Conservation (phyloP, 371 early-diverging fungal genomes). For the Nematocida ausubeli region DNA sequence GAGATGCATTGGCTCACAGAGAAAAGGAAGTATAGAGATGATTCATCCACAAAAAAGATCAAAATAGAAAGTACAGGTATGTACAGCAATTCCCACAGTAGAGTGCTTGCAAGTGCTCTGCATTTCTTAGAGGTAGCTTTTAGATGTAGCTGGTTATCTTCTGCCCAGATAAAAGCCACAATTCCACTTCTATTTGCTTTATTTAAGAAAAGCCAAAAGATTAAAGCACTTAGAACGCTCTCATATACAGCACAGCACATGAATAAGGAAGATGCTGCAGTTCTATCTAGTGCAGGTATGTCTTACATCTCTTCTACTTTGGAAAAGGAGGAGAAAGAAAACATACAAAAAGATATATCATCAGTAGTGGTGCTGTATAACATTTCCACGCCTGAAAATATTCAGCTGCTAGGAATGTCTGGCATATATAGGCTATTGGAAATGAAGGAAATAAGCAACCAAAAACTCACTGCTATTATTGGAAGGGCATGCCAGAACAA, state of each 20-base stretch:
- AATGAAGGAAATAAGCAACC: background rate
- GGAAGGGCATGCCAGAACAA: background rate
- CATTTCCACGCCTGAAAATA: background rate
- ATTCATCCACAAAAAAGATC: too few relatives aligned
- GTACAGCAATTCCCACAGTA: too few relatives aligned
- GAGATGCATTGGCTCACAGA: too few relatives aligned
- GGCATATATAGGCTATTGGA: background rate
- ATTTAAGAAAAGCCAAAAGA: background rate
- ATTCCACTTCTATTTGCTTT: background rate
- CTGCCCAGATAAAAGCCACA: background rate
- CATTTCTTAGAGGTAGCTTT: constrained; percentile 16
- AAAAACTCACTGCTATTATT: background rate
- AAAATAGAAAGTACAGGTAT: too few relatives aligned
- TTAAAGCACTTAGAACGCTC: background rate
- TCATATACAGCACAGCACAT: background rate
- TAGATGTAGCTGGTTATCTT: background rate
- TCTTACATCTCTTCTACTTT: background rate
- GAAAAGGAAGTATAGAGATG: too few relatives aligned
- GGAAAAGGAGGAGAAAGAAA: background rate
- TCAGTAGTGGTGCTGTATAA: background rate
- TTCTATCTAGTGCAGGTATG: background rate
- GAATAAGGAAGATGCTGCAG: background rate
- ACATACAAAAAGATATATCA: background rate
- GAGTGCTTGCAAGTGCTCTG: background rate
- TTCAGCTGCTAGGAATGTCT: background rate